These are phyloP conservation scores for Rhodotorula diobovata DNA, from an alignment of 768 basidiomycete species.

Conservation along the genomic window DNA sequence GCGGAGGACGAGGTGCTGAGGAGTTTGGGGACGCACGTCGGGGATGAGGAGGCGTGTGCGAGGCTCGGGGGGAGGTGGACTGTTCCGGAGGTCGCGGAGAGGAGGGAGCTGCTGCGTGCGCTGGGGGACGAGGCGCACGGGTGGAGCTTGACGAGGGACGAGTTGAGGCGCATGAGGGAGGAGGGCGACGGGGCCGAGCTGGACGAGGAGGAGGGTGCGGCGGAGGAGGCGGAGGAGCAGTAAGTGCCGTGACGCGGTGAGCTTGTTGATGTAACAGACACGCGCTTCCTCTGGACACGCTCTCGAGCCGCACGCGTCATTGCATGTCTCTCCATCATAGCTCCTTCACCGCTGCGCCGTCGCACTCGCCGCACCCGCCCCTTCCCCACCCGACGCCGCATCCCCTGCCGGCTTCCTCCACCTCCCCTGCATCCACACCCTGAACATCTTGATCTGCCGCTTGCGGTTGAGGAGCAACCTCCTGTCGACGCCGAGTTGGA, in stretches of 20 bases:
- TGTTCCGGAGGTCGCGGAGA: background rate
- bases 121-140: background rate
- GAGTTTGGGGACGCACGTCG: background rate
- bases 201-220: background rate
- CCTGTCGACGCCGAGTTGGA: constrained; percentile 82
- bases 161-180: background rate
- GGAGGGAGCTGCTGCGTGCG: background rate
- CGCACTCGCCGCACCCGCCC: too few species aligned
- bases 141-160: background rate
- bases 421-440: constrained; percentile 71
- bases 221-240: background rate
- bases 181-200: background rate
- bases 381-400: background rate
- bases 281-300: background rate
- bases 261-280: background rate
- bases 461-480: constrained; percentile 89
- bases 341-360: background rate
- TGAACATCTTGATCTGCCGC: constrained; percentile 91
- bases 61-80: background rate
- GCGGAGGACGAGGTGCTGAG: background rate
- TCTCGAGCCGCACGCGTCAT: too few species aligned
- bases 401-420: constrained; percentile 14
- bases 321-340: too few species aligned
- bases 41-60: background rate
- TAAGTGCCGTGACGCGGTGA: too few species aligned